Conservation (phyloP, 1,139 yeast species). For the Magnusiomyces sp. region DNA sequence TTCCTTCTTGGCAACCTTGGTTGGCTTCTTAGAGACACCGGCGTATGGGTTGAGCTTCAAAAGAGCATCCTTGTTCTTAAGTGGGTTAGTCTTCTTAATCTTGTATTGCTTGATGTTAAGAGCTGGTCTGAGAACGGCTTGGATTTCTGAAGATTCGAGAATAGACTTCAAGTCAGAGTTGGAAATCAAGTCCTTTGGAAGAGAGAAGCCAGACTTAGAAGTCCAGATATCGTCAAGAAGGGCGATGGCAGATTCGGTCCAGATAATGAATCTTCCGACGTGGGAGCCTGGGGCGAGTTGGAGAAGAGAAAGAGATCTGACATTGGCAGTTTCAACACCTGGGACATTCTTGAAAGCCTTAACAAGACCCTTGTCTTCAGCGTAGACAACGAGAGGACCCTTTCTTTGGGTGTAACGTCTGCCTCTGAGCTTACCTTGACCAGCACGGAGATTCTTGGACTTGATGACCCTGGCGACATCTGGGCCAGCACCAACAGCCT, state of each 20-base stretch:
- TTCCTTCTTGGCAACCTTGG: conserved; percentile 52
- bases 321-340: conserved; percentile 98
- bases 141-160: conserved; percentile 99
- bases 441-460: conserved; percentile 99
- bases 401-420: conserved; percentile 99
- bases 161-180: conserved; percentile 95
- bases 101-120: conserved; percentile 85
- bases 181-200: conserved; percentile 90
- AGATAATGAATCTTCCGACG: conserved; percentile 98
- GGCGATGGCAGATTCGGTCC: conserved; percentile 98
- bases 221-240: conserved; percentile 96
- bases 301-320: conserved; percentile 81
- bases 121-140: conserved; percentile 94
- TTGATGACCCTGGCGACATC: conserved; percentile 97
- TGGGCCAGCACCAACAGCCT: conserved; percentile 98
- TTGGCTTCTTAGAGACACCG: conserved; percentile 89
- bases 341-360: conserved; percentile 99
- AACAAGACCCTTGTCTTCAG: conserved; percentile 94
- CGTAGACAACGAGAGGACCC: conserved; percentile 99
- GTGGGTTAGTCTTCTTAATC: conserved; percentile 99
- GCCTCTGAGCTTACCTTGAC: conserved; percentile 99
- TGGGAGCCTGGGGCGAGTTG: conserved; percentile 99
- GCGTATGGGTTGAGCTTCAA: conserved; percentile 99
- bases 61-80: conserved; percentile 97
- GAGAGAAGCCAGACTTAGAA: conserved; percentile 80